Conservation (phyloP, 2,329 filamentous ascomycete genomes). For the Xylariaceae sp. region DNA sequence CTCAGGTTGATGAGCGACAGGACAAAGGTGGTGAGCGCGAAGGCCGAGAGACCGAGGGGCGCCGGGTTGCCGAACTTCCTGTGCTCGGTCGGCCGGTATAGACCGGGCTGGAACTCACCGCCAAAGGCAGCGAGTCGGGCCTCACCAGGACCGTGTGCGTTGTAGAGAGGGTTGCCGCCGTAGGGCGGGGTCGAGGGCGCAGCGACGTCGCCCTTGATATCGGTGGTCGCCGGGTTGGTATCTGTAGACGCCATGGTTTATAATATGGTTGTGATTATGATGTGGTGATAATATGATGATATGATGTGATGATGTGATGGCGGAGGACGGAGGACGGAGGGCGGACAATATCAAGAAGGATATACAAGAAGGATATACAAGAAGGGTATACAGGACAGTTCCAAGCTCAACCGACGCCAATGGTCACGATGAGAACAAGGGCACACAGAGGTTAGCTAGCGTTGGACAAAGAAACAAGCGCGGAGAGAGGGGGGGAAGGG, state of each 20-base stretch:
- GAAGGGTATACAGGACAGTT: too few relatives aligned
- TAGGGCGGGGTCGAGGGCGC: constrained; percentile 17
- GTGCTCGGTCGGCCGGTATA: constrained; percentile 56
- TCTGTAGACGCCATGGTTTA: background rate
- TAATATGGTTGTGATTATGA: background rate
- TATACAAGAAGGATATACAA: background rate
- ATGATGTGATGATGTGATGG: background rate
- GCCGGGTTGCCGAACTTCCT: constrained; percentile 76
- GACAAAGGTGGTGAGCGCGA: constrained; percentile 78
- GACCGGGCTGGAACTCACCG: constrained; percentile 67
- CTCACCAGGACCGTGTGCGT: constrained; percentile 33
- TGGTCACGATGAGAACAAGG: background rate
- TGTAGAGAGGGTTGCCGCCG: constrained; percentile 38
- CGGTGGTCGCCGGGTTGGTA: background rate
- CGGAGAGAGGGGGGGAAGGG: too few relatives aligned
- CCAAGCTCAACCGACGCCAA: background rate
- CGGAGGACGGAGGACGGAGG: background rate
- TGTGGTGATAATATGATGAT: background rate
- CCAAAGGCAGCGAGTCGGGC: constrained; percentile 55
- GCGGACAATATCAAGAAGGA: background rate
- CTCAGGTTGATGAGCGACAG: constrained; percentile 69
- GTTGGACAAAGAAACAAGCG: background rate
- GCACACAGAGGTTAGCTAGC: background rate
- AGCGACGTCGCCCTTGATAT: background rate
- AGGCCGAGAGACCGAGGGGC: constrained; percentile 69